Evolutionary conservation across 2,329 filamentous ascomycete genomes (phyloP).

Genomic region (Alternaria arborescens): DNA sequence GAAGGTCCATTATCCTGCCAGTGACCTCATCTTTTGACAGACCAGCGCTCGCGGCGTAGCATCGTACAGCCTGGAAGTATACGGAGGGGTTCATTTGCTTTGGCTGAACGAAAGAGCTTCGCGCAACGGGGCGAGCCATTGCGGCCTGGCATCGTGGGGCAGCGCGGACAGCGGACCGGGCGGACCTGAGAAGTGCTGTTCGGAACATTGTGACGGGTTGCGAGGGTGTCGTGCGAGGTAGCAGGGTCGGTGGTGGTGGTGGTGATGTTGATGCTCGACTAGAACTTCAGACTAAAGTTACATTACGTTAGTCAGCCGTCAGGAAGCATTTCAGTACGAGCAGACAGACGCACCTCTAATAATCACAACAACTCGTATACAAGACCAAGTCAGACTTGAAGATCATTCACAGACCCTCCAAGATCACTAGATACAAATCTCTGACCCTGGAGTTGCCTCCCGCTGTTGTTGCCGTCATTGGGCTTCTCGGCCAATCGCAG

Average conservation of each 20-base stretch:
- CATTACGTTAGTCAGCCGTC: constrained; percentile 26
- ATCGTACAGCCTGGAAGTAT: constrained; percentile 75
- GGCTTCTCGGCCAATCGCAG: constrained; percentile 43
- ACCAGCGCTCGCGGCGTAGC: constrained; percentile 84
- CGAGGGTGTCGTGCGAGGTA: constrained; percentile 29
- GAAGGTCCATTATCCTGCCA: constrained; percentile 87
- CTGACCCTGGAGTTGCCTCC: constrained; percentile 20
- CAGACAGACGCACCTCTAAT: constrained; percentile 6
- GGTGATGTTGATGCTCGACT: constrained; percentile 36
- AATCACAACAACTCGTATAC: neutral
- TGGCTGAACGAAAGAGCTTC: constrained; percentile 68
- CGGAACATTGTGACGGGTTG: constrained; percentile 78
- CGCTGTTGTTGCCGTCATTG: constrained; percentile 31
- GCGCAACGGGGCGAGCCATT: constrained; percentile 68
- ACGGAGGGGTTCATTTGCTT: constrained; percentile 69
- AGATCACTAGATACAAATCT: neutral
- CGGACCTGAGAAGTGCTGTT: constrained; percentile 81
- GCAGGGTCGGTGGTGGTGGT: constrained; percentile 37
- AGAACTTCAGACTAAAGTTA: constrained; percentile 31
- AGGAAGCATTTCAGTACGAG: constrained; percentile 7
- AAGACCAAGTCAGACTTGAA: neutral
- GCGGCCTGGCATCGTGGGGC: constrained; percentile 53
- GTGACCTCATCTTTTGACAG: constrained; percentile 86
- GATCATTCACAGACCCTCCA: neutral
- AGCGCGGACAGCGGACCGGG: constrained; percentile 61